These are phyloP conservation scores for Urtica urens DNA, from an alignment of 306 rosid genomes.

Conservation along the genomic window DNA sequence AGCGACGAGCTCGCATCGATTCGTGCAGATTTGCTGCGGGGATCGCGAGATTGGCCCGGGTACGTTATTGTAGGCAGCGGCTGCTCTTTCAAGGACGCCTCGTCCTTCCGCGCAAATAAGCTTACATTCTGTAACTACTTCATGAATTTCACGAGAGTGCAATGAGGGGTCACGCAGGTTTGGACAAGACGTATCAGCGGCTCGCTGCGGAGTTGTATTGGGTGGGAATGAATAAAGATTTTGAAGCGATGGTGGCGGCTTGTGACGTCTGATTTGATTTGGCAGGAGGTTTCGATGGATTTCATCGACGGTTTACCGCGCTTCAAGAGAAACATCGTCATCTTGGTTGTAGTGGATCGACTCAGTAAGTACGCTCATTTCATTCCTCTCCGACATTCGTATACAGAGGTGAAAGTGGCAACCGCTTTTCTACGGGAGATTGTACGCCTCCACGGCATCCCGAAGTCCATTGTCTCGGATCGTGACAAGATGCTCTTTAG, in stretches of 20 bases:
- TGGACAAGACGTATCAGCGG: background rate
- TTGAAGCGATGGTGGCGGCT: background rate
- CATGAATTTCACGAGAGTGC: background rate
- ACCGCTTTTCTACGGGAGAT: background rate
- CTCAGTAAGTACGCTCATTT: background rate
- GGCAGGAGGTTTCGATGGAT: background rate
- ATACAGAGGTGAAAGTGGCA: background rate
- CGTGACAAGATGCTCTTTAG: background rate
- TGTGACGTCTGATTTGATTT: background rate
- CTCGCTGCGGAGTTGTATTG: no score
- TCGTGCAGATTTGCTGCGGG: no score
- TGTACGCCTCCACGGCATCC: background rate
- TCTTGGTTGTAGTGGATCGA: background rate
- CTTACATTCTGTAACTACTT: background rate
- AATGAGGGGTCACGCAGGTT: background rate
- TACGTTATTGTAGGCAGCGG: no score
- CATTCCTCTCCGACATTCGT: background rate
- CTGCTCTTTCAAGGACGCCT: background rate
- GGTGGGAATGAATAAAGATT: no score
- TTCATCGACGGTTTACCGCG: background rate
- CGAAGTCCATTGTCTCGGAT: background rate
- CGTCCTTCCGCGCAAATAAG: no score
- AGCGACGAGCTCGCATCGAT: no score
- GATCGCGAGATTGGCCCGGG: background rate
- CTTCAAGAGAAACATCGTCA: background rate